Evolutionary conservation across 768 basidiomycete genomes (phyloP).

Genomic region (Lactarius vividus): DNA sequence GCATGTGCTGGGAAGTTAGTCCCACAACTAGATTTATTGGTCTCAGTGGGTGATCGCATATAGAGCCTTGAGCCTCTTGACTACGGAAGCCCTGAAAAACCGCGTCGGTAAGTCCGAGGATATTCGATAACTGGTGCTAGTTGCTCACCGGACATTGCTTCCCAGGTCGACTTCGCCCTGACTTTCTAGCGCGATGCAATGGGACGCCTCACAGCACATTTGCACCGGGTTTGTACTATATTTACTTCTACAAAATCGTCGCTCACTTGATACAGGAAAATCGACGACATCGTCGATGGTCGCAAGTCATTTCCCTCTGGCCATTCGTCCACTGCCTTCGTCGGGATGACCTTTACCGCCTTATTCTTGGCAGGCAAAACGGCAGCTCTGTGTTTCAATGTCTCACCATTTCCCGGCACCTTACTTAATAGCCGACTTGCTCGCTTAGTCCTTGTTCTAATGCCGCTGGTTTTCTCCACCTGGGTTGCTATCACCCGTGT

Average conservation of each 20-base stretch:
- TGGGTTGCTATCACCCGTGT: conserved; percentile 62
- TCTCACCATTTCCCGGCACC: conserved; percentile 38
- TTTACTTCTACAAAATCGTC: conserved; percentile 8
- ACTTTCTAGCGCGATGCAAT: conserved; percentile 65
- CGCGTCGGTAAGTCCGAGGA: conserved; percentile 47
- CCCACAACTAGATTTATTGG: conserved; percentile 17
- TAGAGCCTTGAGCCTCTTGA: conserved; percentile 46
- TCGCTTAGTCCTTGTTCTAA: conserved; percentile 46
- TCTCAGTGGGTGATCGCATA: conserved; percentile 4
- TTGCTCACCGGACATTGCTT: not conserved
- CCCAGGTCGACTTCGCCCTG: conserved; percentile 54
- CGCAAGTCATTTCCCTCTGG: conserved; percentile 67
- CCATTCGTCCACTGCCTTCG: conserved; percentile 64
- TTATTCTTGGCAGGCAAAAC: conserved; percentile 66
- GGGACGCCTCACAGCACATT: conserved; percentile 44
- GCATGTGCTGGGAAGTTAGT: conserved; percentile 41
- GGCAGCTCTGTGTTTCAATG: conserved; percentile 52
- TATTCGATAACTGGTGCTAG: not conserved
- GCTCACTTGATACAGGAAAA: conserved; percentile 31
- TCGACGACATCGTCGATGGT: conserved; percentile 44
- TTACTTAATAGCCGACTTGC: conserved; percentile 48
- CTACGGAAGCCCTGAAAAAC: conserved; percentile 55
- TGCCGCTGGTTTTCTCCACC: conserved; percentile 53
- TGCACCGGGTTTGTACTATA: conserved; percentile 52
- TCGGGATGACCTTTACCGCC: conserved; percentile 61